Evolutionary conservation across 2,329 filamentous ascomycete genomes (phyloP).

Genomic region (Xylaria sp.): DNA sequence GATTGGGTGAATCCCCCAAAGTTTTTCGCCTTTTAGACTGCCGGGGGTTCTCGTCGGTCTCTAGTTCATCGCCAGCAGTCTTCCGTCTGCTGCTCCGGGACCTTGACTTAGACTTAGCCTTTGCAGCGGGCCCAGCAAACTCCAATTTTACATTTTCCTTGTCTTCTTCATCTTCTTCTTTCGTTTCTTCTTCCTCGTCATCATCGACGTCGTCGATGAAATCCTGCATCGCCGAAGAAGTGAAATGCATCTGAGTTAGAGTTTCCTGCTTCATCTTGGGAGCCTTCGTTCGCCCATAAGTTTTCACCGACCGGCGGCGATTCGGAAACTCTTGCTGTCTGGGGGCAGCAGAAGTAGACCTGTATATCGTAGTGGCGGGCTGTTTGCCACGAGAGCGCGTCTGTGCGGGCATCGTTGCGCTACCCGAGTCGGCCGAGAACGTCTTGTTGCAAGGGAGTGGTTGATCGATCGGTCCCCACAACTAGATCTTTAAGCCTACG

Average conservation of each 20-base stretch:
- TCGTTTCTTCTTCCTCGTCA: constrained; percentile 36
- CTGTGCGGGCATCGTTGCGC: constrained; percentile 43
- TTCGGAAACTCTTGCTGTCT: constrained; percentile 45
- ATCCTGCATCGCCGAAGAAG: constrained; percentile 40
- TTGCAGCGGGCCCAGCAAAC: constrained; percentile 29
- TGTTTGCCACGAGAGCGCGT: constrained; percentile 42
- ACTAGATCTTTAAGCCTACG: neutral
- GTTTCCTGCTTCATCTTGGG: constrained; percentile 44
- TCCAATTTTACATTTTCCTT: constrained; percentile 24
- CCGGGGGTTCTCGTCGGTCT: constrained; percentile 37
- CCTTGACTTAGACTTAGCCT: constrained; percentile 36
- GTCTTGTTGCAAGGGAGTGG: constrained; percentile 12
- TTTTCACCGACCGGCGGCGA: constrained; percentile 43
- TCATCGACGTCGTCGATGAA: constrained; percentile 38
- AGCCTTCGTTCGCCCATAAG: constrained; percentile 43
- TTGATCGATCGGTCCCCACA: constrained; percentile 5
- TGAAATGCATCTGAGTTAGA: constrained; percentile 49
- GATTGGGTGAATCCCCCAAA: constrained; percentile 44
- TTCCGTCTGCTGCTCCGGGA: constrained; percentile 43
- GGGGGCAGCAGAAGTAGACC: constrained; percentile 44
- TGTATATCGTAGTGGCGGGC: constrained; percentile 39
- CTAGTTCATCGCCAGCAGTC: constrained; percentile 47
- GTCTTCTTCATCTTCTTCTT: constrained; percentile 29
- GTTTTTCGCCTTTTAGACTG: constrained; percentile 49
- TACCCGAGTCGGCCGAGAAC: constrained; percentile 2